A percentile compares a stretch with the other conserved stretches of the same genome.
These are phyloP conservation scores for Mycena kentingensis DNA, from an alignment of 768 basidiomycete genomes.

Conservation along the genomic window DNA sequence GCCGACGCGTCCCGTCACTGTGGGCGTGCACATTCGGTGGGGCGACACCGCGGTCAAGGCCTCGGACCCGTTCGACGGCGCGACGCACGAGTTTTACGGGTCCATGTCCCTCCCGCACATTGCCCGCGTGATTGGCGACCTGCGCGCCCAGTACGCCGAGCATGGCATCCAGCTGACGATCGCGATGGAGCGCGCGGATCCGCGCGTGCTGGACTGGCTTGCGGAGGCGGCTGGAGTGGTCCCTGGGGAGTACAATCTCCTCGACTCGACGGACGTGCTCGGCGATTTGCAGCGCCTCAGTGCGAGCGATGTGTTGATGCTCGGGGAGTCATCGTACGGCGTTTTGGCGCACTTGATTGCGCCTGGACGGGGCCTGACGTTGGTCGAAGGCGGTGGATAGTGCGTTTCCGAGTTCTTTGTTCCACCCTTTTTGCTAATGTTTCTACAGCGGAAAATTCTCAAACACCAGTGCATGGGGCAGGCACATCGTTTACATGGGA, in stretches of 20 bases:
- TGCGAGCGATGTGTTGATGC: not conserved
- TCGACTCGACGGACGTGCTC: not conserved
- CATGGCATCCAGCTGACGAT: constrained; percentile 1
- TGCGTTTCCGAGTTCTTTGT: too few relatives aligned
- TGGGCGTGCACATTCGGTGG: constrained; percentile 16
- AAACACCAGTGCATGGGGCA: not conserved
- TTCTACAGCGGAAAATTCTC: not conserved
- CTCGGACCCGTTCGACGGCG: not conserved
- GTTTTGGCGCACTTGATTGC: not conserved
- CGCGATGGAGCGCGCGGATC: constrained; percentile 12
- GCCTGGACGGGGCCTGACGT: not conserved
- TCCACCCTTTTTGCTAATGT: too few relatives aligned
- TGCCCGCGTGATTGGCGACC: constrained; percentile 39
- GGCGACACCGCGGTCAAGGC: constrained; percentile 12
- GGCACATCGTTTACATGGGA: not conserved
- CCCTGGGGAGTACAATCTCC: not conserved
- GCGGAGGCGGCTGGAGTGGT: not conserved
- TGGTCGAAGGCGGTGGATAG: constrained; percentile 1
- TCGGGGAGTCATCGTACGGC: not conserved
- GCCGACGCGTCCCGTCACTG: not conserved
- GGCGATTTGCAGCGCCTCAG: not conserved
- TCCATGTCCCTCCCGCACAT: constrained; percentile 9
- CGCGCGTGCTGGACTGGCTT: not conserved
- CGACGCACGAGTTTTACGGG: constrained; percentile 4
- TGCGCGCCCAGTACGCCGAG: constrained; percentile 40